phyloP scores from a whole-genome alignment of 2,329 filamentous ascomycete genomes.

The Penicillium sp. region DNA sequence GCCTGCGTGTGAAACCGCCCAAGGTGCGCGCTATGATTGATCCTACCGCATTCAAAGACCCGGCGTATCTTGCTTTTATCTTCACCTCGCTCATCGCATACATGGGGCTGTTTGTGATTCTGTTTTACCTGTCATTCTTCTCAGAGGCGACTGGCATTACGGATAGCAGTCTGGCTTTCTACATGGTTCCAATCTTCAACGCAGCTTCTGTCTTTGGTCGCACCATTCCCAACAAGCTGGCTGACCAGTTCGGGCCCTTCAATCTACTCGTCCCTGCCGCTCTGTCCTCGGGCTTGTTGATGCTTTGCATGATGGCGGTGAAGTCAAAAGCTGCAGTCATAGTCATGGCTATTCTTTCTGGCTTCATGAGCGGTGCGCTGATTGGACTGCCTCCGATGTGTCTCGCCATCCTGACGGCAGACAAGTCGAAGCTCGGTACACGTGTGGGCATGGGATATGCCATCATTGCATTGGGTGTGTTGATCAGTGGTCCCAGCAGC shows the following conservation, averaged over 20 bases:
- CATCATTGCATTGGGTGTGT: slow-evolving; percentile 27
- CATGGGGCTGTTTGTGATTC: slow-evolving; percentile 47
- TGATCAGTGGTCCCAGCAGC: slow-evolving; percentile 28
- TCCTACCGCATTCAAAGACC: slow-evolving; percentile 37
- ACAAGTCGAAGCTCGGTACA: slow-evolving; percentile 39
- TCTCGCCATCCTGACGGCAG: slow-evolving; percentile 35
- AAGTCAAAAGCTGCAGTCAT: slow-evolving; percentile 33
- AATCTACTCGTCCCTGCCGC: slow-evolving; percentile 40
- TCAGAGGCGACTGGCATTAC: slow-evolving; percentile 49
- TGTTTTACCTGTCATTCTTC: slow-evolving; percentile 57
- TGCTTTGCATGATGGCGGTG: slow-evolving; percentile 37
- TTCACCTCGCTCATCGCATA: slow-evolving; percentile 43
- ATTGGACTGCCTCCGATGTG: slow-evolving; percentile 39
- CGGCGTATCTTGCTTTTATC: slow-evolving; percentile 40
- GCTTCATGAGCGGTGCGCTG: slow-evolving; percentile 42
- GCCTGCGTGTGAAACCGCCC: slow-evolving; percentile 32
- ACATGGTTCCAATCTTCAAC: slow-evolving; percentile 61
- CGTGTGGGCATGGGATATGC: slow-evolving; percentile 37
- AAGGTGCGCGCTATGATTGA: slow-evolving; percentile 36
- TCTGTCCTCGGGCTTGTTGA: slow-evolving; percentile 29
- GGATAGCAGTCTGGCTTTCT: slow-evolving; percentile 51
- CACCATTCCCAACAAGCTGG: slow-evolving; percentile 51
- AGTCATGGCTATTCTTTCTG: slow-evolving; percentile 34
- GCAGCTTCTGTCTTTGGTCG: slow-evolving; percentile 53
- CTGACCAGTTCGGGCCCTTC: slow-evolving; percentile 51